Evolutionary conservation across 2,329 filamentous ascomycete species (phyloP).

Genomic region (Diaporthe helianthi): DNA sequence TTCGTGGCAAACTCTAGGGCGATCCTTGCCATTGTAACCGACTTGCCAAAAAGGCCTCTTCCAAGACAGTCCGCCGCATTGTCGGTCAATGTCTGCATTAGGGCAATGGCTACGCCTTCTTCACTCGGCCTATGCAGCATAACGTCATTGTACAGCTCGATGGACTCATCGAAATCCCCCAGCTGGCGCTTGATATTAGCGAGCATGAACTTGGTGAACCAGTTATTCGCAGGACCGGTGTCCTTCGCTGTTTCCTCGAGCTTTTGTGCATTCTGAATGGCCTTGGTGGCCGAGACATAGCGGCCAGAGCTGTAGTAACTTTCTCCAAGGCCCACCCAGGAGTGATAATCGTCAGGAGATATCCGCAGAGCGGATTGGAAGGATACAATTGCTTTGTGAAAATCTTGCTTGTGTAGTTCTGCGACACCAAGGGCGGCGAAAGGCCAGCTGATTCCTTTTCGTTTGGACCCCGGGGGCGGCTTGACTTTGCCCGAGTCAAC

Average conservation of each 20-base stretch:
- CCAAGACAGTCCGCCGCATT: slow-evolving; percentile 79
- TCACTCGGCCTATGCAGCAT: slow-evolving; percentile 73
- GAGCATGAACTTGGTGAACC: slow-evolving; percentile 97
- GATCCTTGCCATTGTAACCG: slow-evolving; percentile 72
- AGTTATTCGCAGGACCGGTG: slow-evolving; percentile 70
- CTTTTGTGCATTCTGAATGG: slow-evolving; percentile 83
- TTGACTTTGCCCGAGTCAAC: slow-evolving; percentile 94
- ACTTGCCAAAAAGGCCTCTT: slow-evolving; percentile 85
- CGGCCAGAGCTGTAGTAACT: slow-evolving; percentile 94
- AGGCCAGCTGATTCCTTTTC: slow-evolving; percentile 93
- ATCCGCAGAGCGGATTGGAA: slow-evolving; percentile 91
- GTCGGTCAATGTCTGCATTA: slow-evolving; percentile 88
- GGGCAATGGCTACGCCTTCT: slow-evolving; percentile 84
- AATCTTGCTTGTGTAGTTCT: slow-evolving; percentile 93
- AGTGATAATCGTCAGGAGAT: slow-evolving; percentile 87
- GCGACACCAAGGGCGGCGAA: slow-evolving; percentile 93
- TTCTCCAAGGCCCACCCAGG: slow-evolving; percentile 95
- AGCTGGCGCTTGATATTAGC: slow-evolving; percentile 93
- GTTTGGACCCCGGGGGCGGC: slow-evolving; percentile 89
- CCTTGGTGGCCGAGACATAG: slow-evolving; percentile 92
- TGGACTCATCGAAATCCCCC: slow-evolving; percentile 86
- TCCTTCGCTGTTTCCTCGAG: slow-evolving; percentile 63
- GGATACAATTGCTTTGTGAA: slow-evolving; percentile 84
- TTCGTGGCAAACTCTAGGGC: slow-evolving; percentile 72
- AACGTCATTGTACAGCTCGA: slow-evolving; percentile 77